Conservation (phyloP, 2,329 filamentous ascomycete genomes). For the Torrubiellomyces zombiae region DNA sequence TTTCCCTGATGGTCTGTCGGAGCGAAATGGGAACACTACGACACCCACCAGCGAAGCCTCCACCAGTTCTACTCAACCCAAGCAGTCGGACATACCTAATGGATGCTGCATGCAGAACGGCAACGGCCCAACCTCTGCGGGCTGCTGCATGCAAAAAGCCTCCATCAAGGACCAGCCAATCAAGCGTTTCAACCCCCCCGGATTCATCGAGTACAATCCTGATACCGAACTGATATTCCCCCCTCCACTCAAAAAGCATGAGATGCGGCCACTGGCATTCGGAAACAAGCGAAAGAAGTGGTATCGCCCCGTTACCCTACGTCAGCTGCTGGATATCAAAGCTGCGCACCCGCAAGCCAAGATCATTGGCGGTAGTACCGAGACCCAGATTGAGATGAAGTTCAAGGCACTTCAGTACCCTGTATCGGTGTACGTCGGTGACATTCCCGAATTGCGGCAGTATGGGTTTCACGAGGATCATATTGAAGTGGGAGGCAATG, state of each 20-base stretch:
- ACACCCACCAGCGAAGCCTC: neutral
- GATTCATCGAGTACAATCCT: constrained; percentile 86
- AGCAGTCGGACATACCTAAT: constrained; percentile 8
- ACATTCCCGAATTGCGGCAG: constrained; percentile 76
- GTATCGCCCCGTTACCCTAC: constrained; percentile 75
- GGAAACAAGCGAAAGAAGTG: constrained; percentile 91
- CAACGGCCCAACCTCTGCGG: constrained; percentile 21
- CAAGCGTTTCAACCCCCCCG: constrained; percentile 65
- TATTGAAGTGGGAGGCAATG: constrained; percentile 85
- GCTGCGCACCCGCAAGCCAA: constrained; percentile 70
- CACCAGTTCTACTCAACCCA: neutral
- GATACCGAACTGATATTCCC: constrained; percentile 95
- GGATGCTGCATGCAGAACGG: constrained; percentile 60
- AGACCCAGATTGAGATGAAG: constrained; percentile 96
- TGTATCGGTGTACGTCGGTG: constrained; percentile 79
- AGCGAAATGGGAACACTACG: constrained; percentile 7
- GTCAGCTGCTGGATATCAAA: constrained; percentile 87
- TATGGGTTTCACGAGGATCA: constrained; percentile 66
- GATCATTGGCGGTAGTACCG: constrained; percentile 87
- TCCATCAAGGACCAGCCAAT: constrained; percentile 33
- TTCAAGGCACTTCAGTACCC: constrained; percentile 91
- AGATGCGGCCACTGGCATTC: constrained; percentile 67
- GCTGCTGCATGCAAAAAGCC: constrained; percentile 53
- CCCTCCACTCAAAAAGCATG: constrained; percentile 64
- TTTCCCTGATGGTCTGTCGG: constrained; percentile 10